phyloP scores from a whole-genome alignment of 495 filamentous ascomycete species.

The Apiosordaria backusii region DNA sequence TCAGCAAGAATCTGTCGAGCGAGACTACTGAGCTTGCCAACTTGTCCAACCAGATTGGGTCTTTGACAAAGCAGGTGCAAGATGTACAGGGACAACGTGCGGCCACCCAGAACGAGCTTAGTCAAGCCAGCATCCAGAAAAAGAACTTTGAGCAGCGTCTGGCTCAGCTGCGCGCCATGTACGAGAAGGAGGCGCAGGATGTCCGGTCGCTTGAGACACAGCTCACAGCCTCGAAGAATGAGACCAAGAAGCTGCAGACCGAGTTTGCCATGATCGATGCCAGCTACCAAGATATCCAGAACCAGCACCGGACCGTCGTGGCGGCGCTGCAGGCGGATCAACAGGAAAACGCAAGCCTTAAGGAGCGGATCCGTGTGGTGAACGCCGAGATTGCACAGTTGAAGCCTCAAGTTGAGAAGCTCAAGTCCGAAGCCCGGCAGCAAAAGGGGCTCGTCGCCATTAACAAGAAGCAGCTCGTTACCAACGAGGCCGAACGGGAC shows the following conservation, averaged over 20 bases:
- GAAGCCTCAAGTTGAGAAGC: constrained; percentile 84
- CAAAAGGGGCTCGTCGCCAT: constrained; percentile 95
- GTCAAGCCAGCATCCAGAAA: constrained; percentile 77
- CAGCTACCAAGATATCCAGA: constrained; percentile 76
- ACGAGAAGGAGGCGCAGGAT: constrained; percentile 87
- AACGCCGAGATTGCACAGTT: constrained; percentile 79
- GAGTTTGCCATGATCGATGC: constrained; percentile 81
- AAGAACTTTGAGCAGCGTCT: constrained; percentile 85
- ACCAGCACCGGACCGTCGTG: constrained; percentile 72
- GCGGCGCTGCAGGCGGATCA: constrained; percentile 79
- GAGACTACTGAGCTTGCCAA: constrained; percentile 96
- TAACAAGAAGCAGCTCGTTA: constrained; percentile 93
- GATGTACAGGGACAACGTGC: constrained; percentile 77
- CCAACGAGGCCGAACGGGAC: constrained; percentile 80
- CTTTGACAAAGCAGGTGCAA: constrained; percentile 87
- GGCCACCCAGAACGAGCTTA: constrained; percentile 73
- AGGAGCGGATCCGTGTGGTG: constrained; percentile 77
- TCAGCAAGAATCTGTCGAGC: constrained; percentile 77
- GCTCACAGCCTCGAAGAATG: constrained; percentile 66
- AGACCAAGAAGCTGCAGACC: constrained; percentile 75
- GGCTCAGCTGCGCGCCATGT: constrained; percentile 75
- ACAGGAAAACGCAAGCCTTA: constrained; percentile 78
- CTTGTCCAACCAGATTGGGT: constrained; percentile 89
- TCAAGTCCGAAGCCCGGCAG: constrained; percentile 82
- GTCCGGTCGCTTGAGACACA: constrained; percentile 82